Percentiles rank a stretch among this genome's conserved stretches.
phyloP scores from a whole-genome alignment of 768 basidiomycete species.

The Leccinum longicurvipes region DNA sequence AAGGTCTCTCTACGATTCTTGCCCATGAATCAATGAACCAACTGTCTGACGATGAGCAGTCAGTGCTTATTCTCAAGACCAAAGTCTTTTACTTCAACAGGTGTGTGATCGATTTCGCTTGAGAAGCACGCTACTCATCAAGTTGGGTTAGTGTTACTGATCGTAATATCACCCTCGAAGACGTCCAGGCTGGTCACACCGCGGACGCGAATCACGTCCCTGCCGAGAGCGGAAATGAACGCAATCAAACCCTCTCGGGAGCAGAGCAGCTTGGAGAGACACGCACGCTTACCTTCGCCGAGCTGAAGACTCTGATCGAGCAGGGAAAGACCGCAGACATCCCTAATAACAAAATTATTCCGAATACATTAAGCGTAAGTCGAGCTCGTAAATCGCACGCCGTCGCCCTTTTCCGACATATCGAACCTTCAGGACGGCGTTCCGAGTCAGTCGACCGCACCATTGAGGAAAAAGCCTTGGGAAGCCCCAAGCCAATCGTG shows the following conservation, averaged over 20 bases:
- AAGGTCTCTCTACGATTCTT: conserved; percentile 61
- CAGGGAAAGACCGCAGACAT: conserved; percentile 69
- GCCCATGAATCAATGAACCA: conserved; percentile 37
- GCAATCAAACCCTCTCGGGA: background rate
- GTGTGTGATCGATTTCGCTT: conserved; percentile 35
- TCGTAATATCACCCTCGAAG: conserved; percentile 27
- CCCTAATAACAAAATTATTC: conserved; percentile 74
- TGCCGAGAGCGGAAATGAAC: conserved; percentile 23
- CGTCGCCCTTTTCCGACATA: background rate
- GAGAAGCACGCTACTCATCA: conserved; percentile 25
- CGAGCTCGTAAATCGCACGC: background rate
- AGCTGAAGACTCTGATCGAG: conserved; percentile 69
- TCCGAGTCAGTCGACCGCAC: conserved; percentile 54
- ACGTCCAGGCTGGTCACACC: conserved; percentile 15
- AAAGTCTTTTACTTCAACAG: conserved; percentile 74
- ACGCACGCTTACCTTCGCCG: conserved; percentile 58
- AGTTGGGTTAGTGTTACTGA: conserved; percentile 29
- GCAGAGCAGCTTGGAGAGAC: conserved; percentile 28
- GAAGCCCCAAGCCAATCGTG: conserved; percentile 35
- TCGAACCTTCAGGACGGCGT: conserved; percentile 42
- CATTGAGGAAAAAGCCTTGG: conserved; percentile 66
- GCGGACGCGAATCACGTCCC: conserved; percentile 10
- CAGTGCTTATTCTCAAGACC: conserved; percentile 49
- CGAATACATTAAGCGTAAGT: conserved; percentile 62
- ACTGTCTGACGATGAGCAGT: conserved; percentile 37